phyloP scores from a whole-genome alignment of 2,329 filamentous ascomycete genomes.

The Stachybotrys chlorohalonatus region DNA sequence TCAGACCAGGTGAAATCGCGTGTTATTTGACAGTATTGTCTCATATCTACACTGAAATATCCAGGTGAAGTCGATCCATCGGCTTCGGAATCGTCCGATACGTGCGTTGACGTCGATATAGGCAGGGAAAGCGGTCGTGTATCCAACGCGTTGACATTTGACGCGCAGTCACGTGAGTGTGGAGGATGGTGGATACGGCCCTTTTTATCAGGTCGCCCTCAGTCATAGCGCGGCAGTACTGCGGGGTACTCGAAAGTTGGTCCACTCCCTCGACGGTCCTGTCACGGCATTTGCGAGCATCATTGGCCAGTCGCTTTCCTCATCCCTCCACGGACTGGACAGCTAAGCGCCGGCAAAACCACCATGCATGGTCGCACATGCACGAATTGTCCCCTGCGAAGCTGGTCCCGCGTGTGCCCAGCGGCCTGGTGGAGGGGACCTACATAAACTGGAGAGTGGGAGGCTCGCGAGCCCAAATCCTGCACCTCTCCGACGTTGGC shows the following conservation, averaged over 20 bases:
- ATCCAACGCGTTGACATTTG: not conserved
- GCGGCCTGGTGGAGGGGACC: not conserved
- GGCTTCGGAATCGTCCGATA: not conserved
- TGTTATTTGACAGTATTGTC: not conserved
- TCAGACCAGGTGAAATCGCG: not conserved
- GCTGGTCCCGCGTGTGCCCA: not conserved
- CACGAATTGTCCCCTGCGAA: not conserved
- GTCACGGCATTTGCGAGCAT: not conserved
- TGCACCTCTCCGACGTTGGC: no score
- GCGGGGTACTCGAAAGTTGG: not conserved
- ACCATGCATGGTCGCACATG: not conserved
- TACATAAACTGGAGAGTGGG: not conserved
- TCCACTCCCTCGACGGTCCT: not conserved
- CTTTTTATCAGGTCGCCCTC: not conserved
- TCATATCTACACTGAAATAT: not conserved
- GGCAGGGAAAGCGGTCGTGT: not conserved
- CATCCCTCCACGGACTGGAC: not conserved
- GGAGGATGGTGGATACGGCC: not conserved
- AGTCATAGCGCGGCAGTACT: not conserved
- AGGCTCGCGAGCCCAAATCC: not conserved
- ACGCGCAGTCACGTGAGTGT: not conserved
- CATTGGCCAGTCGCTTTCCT: not conserved
- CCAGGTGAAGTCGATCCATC: not conserved
- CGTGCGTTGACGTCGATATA: not conserved
- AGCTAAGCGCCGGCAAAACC: not conserved